Evolutionary conservation across 176 grass and related monocot species (phyloP), one percentile per base, ranked within the genome.

Genomic region (Paspalum vaginatum): DNA sequence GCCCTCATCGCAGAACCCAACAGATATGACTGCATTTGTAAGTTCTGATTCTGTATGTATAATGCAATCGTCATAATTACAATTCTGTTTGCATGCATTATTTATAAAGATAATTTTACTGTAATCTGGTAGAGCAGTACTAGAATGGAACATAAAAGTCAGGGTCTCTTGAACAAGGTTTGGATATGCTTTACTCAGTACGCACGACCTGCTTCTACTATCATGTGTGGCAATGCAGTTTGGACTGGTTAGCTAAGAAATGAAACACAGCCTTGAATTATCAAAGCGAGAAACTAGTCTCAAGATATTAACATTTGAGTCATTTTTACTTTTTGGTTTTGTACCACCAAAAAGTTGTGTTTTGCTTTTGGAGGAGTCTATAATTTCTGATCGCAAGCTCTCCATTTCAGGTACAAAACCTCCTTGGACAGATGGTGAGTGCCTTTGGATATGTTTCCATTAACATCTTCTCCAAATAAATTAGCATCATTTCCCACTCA

Each of bases 11-110:
- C 94, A 97, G 84, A 97, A 80, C 79, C 88, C 94, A 10, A 54
- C 91, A 77, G 94, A 97, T 78, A 97, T 97, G 91, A 92, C 94
- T 9, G 90, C 79, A 64, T 97, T 97, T 90, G 94, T 97, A 80
- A 92, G 93, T 87, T 72, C 21, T 79, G 70, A 81, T 69, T 6
- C 60, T 60, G 9, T 20, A 6, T 55, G n/a, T 3, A 81, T 70
- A 15, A 51, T 80, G 61, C 46, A 38, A 52, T 59, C 1, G 32
- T 2, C 32, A 32, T 2, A 32, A 32, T 32, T 2, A 32, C 1
- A 32, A 32, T 32, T 3, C 45, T 62, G 59, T 74, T 82, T 49
- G 11, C 41, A 47, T 74, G 26, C 17, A 51, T 80, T 37, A 11
- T 70, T 61, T 20, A 55, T 50, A 43, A 54, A 25, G 56, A 41